Base-by-base conservation (phyloP, 352 stramenopile species). In the Phytophthora citricola region DNA sequence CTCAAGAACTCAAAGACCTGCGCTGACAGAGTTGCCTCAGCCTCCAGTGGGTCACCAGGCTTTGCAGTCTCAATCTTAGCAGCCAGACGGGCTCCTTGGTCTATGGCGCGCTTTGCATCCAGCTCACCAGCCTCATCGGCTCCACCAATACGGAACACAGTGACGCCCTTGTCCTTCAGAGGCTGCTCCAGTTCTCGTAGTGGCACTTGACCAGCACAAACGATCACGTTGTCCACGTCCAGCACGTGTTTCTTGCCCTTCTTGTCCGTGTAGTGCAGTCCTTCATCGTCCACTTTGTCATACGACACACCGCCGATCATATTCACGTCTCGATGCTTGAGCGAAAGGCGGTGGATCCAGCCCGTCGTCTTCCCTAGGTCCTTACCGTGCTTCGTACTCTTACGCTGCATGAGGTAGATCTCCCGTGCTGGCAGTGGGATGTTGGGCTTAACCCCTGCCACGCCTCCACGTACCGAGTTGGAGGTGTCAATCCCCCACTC, bases 101-200 rank as follows among this genome's bases (percentile, higher is more conserved):
- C 96, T 73, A 99, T 99, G 8, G 97, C 97, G 41, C 96, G 83
- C 80, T 99, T 99, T 34, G 97, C 97, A 77, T 99, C 97, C 11
- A 99, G 73, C 73, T 99, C 97, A 22, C 87, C 89, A 27, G 97
- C 97, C 64, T 98, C 76, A 58, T 98, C 95, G 3, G 97, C 94
- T 50, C 97, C 97, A 38, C 97, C 97, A 75, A 99, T 99, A 34
- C 93, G 90, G 71, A 96, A 99, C 6, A 98, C 89, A 12, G 88
- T 95, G 4, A 90, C 56, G 12, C 83, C 80, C n/a, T 74, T 68
- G 34, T 87, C 73, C 58, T 89, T 73, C 22, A 97, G 67, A 20
- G 88, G 85, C 36, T 87, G 80, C 64, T 97, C 87, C 4, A 99
- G 81, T 32, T 97, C 90, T 26, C 85, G 82, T 39, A 98, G 69